Conservation (phyloP, 2,329 filamentous ascomycete species). For the Epichloe uncinata region DNA sequence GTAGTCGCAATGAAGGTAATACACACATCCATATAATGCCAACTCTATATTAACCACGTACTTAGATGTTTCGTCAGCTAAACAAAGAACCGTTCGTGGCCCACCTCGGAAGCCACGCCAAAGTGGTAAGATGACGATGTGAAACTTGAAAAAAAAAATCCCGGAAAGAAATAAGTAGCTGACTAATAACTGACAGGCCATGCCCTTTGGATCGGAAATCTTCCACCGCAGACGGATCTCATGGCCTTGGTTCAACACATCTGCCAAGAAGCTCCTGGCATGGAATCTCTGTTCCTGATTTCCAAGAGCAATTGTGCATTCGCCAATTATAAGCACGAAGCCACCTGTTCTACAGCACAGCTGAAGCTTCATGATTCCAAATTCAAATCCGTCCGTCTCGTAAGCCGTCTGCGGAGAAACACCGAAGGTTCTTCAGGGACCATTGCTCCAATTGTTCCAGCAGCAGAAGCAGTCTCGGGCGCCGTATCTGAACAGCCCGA, state of each 20-base stretch:
- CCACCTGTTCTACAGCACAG: constrained; percentile 62
- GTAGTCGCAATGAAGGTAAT: constrained; percentile 12
- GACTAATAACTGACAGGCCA: constrained; percentile 40
- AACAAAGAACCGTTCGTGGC: constrained; percentile 18
- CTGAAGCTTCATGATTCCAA: constrained; percentile 79
- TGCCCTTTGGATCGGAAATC: constrained; percentile 90
- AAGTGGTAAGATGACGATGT: constrained; percentile 37
- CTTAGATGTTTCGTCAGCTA: constrained; percentile 6
- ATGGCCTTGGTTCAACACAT: constrained; percentile 85
- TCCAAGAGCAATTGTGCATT: constrained; percentile 97
- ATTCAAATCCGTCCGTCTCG: constrained; percentile 73
- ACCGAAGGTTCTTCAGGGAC: constrained; percentile 32
- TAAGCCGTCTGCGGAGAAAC: constrained; percentile 63
- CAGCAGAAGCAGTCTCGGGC: constrained; percentile 18
- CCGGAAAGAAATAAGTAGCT: neutral
- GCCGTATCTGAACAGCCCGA: neutral
- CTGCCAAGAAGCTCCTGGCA: constrained; percentile 60
- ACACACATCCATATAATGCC: neutral
- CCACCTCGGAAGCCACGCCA: constrained; percentile 35
- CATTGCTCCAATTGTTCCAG: constrained; percentile 42
- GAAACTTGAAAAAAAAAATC: neutral
- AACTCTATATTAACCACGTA: neutral
- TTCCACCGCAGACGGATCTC: constrained; percentile 71
- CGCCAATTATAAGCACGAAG: constrained; percentile 81
- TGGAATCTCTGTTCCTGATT: constrained; percentile 87